Conservation (phyloP, 1,284 basidiomycete species). For the Coniophora puteana region DNA sequence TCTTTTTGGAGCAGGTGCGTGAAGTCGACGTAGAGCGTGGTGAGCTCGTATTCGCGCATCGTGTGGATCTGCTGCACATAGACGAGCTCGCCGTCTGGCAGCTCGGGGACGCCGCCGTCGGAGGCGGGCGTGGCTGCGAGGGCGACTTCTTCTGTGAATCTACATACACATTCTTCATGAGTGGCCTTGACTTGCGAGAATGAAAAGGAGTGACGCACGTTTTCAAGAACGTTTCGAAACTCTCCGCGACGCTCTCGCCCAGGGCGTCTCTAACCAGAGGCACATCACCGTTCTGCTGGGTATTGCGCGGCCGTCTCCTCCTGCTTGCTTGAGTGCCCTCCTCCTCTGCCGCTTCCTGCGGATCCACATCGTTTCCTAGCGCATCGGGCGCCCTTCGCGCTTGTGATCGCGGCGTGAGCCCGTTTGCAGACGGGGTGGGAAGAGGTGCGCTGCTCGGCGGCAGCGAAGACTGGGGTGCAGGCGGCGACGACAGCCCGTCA, state of each 20-base stretch:
- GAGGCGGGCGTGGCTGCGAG: conserved; percentile 74
- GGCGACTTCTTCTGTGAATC: conserved; percentile 78
- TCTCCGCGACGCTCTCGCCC: conserved; percentile 89
- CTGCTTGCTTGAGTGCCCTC: conserved; percentile 33
- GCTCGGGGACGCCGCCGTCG: conserved; percentile 55
- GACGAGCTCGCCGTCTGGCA: conserved; percentile 60
- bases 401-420: conserved; percentile 34
- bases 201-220: conserved; percentile 51
- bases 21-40: conserved; percentile 96
- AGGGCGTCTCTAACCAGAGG: conserved; percentile 89
- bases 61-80: conserved; percentile 92
- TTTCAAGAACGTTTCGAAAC: conserved; percentile 88
- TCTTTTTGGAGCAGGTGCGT: conserved; percentile 87
- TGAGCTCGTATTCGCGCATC: conserved; percentile 90
- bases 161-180: conserved; percentile 34
- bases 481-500: conserved; percentile 40
- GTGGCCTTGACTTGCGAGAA: too few species aligned
- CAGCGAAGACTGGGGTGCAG: conserved; percentile 41
- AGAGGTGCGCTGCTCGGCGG: conserved; percentile 69
- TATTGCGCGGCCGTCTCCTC: conserved; percentile 43
- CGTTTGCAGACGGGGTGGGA: conserved; percentile 41
- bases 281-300: conserved; percentile 61
- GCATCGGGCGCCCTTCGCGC: conserved; percentile 53
- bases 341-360: conserved; percentile 41
- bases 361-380: conserved; percentile 55